Evolutionary conservation across 768 basidiomycete species (phyloP), one percentile per base, ranked within the genome.

Genomic region (Serpula lacrymans): DNA sequence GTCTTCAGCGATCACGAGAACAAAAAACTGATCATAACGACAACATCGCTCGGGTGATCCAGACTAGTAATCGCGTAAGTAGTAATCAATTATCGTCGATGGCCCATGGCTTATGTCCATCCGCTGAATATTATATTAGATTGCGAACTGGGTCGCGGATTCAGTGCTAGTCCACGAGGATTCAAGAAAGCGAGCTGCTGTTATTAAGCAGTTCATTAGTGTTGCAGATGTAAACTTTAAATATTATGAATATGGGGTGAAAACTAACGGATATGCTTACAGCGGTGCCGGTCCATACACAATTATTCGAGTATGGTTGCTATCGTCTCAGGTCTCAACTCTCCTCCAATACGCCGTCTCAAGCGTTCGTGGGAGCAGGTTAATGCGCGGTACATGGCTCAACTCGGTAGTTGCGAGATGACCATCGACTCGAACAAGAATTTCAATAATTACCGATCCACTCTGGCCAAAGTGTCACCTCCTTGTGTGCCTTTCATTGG

Each of bases 251-350:
- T n/a, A n/a, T n/a, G n/a, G n/a, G n/a, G 31, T 37, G 33, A 41
- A 42, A 26, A 21, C 30, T 43, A 21, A 55, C 37, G 16, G 36
- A 32, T 47, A 13, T 34, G 39, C n/a, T 48, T 42, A 33, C 48
- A 97, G 94, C 88, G 89, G 22, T 95, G 94, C 60, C 87, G 90
- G 33, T 62, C 65, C 13, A 66, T 97, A 49, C 88, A 94, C 60
- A 98, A 98, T 64, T 97, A 91, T 65, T 94, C 93, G 14, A 88
- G 84, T n/a, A 90, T 98, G 84, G 89, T 92, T 43, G 92, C 93
- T 24, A 88, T 98, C 41, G 83, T 93, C 26, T 95, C 95, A 11
- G 95, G 93, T 6, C 71, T 97, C 39, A 94, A 95, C 52, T 90
- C 90, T 1, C 88, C 95, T 14, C 91, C 92, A 10, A 93, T 98